Conservation (phyloP, 2,329 filamentous ascomycete genomes). For the Didymella arachidicola region DNA sequence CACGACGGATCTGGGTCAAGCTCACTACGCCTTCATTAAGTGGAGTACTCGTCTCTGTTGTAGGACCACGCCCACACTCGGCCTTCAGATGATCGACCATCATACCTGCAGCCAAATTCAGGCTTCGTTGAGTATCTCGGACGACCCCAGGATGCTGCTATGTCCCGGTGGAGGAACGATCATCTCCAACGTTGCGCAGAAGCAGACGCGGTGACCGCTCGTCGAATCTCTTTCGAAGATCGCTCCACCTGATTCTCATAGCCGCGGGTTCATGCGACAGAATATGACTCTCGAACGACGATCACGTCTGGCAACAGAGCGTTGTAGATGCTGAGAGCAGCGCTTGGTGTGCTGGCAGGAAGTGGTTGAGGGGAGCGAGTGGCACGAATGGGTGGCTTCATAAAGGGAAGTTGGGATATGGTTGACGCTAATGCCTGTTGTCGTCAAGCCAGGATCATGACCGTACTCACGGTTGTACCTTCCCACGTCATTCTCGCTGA, state of each 20-base stretch:
- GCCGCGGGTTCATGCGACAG: background rate
- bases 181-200: background rate
- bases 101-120: background rate
- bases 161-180: background rate
- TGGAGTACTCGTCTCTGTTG: background rate
- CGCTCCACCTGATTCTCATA: background rate
- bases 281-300: background rate
- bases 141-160: background rate
- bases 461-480: conserved; percentile 2
- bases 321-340: background rate
- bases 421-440: conserved; percentile 15
- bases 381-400: background rate
- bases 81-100: background rate
- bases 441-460: conserved; percentile 7
- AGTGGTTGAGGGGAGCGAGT: background rate
- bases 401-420: conserved; percentile 4
- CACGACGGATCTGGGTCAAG: background rate
- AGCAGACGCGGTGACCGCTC: background rate
- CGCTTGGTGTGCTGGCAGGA: background rate
- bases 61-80: background rate
- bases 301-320: background rate
- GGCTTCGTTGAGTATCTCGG: background rate
- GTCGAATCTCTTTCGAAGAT: background rate
- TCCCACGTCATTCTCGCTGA: background rate
- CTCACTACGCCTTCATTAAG: background rate